Conservation (phyloP, 2,329 filamentous ascomycete genomes). For the Albifimbria verrucaria region DNA sequence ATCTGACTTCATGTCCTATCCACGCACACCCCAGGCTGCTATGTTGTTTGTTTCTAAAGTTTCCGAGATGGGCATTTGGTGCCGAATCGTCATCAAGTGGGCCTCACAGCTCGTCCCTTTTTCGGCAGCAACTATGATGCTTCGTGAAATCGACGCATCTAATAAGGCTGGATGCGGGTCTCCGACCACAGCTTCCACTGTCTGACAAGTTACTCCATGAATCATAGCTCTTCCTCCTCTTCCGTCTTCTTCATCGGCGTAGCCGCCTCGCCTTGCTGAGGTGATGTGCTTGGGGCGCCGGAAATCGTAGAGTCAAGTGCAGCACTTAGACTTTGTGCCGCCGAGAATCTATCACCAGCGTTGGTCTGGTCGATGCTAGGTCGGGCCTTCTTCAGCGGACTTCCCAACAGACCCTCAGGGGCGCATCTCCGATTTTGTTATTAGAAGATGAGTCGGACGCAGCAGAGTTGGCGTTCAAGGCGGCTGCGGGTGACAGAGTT, state of each 20-base stretch:
- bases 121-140: too few relatives aligned
- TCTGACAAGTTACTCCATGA: too few relatives aligned
- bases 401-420: constrained; percentile 52
- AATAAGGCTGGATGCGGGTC: too few relatives aligned
- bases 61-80: too few relatives aligned
- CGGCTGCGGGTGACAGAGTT: constrained; percentile 25
- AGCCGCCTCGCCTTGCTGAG: constrained; percentile 14
- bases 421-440: constrained; percentile 28
- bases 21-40: too few relatives aligned
- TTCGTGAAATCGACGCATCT: too few relatives aligned
- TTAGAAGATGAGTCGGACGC: constrained; percentile 16
- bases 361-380: constrained; percentile 45
- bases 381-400: constrained; percentile 73
- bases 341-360: constrained; percentile 18
- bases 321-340: constrained; percentile 31
- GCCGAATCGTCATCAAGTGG: too few relatives aligned
- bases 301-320: constrained; percentile 29
- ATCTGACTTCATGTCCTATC: too few relatives aligned
- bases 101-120: too few relatives aligned
- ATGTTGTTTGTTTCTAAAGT: too few relatives aligned
- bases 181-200: too few relatives aligned
- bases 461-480: background rate
- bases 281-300: constrained; percentile 14
- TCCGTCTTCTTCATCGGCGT: constrained; percentile 21
- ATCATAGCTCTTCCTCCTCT: constrained; percentile 38